These are phyloP conservation scores for Candida insectorum DNA, from an alignment of 805 yeast species.

Conservation along the genomic window DNA sequence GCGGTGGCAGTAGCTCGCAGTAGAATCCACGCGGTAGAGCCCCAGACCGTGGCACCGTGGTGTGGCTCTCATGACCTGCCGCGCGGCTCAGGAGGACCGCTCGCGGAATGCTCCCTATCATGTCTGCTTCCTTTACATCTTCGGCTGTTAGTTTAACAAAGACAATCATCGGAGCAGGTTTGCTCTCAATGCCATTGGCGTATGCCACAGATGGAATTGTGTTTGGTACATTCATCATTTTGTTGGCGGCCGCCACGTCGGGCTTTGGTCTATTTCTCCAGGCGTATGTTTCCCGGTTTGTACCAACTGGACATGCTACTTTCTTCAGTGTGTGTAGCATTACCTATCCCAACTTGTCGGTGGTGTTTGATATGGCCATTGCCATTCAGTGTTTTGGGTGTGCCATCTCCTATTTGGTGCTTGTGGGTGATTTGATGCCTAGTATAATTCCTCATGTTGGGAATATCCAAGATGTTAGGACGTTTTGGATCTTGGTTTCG, in stretches of 20 bases:
- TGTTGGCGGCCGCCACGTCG: slow-evolving; percentile 63
- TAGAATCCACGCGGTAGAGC: no score
- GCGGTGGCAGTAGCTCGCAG: no score
- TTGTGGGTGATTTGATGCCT: slow-evolving; percentile 77
- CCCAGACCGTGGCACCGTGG: no score
- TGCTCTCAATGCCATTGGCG: slow-evolving; percentile 72
- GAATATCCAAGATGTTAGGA: slow-evolving; percentile 28
- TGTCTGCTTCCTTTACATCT: slow-evolving; percentile 50
- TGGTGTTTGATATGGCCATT: slow-evolving; percentile 73
- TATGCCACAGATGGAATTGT: slow-evolving; percentile 64
- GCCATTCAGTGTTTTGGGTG: slow-evolving; percentile 80
- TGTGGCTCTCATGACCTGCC: no score
- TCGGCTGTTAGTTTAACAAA: slow-evolving; percentile 67
- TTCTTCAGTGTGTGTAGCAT: slow-evolving; percentile 67
- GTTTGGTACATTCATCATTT: slow-evolving; percentile 52
- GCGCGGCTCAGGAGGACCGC: no score
- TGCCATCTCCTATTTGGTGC: slow-evolving; percentile 68
- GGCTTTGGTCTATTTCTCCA: slow-evolving; percentile 67
- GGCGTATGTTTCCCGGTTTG: slow-evolving; percentile 53
- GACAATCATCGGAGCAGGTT: slow-evolving; percentile 80
- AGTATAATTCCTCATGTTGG: slow-evolving; percentile 38
- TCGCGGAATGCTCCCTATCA: no score
- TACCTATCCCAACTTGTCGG: slow-evolving; percentile 63
- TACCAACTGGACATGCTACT: slow-evolving; percentile 60
- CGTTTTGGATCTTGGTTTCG: slow-evolving; percentile 60